Base-by-base conservation (phyloP, 2,329 filamentous ascomycete species). In the Emmonsiellopsis sp. region DNA sequence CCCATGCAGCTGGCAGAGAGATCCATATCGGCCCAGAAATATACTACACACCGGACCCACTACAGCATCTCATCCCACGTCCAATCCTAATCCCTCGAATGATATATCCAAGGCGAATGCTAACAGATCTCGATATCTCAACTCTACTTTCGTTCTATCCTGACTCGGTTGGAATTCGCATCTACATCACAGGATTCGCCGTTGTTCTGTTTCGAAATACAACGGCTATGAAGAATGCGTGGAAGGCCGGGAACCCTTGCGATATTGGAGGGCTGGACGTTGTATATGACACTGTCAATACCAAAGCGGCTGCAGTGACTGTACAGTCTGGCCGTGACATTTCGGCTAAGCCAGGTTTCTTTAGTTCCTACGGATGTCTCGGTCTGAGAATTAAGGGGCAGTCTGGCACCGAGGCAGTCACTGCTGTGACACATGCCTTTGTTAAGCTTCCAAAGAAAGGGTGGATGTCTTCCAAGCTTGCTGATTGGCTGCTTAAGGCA, bases 391-490 rank as follows among this genome's bases (percentile, higher is more conserved):
- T 54, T 37, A 7, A 34, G 16, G 9, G 44, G n/a, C 30, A 42
- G 20, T 32, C 38, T 26, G 37, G 34, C 41, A 34, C 26, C 20
- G 43, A 54, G 13, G 53, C 48, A 20, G 46, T 54, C 16, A 54
- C 53, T n/a, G 26, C 40, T 13, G 40, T 32, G n/a, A 51, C 53
- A 16, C 53, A 54, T 40, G 38, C 30, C 15, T 51, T 45, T 32
- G 53, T 48, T n/a, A 51, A 44, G 35, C 35, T 38, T 38, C 35
- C 35, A 38, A 6, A 6, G 9, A 38, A 38, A 38, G 4, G 13
- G 9, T 1, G 13, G 35, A n/a, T n/a, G 9, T 9, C 3, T n/a
- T n/a, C 9, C 9, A 38, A n/a, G 35, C 0, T 38, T 9, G 9
- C 13, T 1, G 3, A 38, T 38, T 38, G 35, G 35, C 35, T 7